Percentiles rank a stretch among this genome's conserved stretches.
Evolutionary conservation across 2,329 filamentous ascomycete species (phyloP).

Genomic region (Dactylellina cionopaga): DNA sequence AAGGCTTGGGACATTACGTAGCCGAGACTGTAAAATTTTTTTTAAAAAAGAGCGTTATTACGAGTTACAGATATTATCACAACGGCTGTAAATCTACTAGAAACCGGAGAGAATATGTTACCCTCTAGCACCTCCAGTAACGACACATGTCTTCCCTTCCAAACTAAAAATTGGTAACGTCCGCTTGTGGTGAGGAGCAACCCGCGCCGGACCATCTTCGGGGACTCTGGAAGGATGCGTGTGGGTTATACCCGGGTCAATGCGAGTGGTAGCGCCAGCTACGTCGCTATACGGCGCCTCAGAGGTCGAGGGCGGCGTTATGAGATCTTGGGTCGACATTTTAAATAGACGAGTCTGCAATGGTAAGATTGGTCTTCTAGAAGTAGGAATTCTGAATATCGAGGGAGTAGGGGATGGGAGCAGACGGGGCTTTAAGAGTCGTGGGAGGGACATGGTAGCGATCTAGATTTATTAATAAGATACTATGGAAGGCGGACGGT

Average conservation of each 20-base stretch:
- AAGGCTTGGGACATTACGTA: conserved; percentile 93
- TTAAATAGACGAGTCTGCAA: conserved; percentile 6
- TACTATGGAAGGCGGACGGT: neutral
- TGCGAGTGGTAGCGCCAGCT: conserved; percentile 23
- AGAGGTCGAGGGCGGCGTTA: conserved; percentile 28
- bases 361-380: neutral
- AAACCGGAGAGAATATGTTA: conserved; percentile 39
- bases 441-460: conserved; percentile 8
- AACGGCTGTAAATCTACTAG: neutral
- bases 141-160: conserved; percentile 81
- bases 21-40: conserved; percentile 66
- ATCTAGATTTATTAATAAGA: neutral
- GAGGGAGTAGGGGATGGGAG: neutral
- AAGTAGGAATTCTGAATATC: neutral
- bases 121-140: conserved; percentile 90
- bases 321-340: conserved; percentile 22
- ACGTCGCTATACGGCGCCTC: conserved; percentile 14
- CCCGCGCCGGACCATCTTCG: conserved; percentile 26
- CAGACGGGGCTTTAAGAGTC: conserved; percentile 25
- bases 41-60: neutral
- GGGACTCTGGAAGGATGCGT: conserved; percentile 18
- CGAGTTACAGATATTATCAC: no score
- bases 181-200: conserved; percentile 66
- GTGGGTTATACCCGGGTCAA: conserved; percentile 36
- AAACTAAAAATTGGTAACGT: conserved; percentile 88